Conservation (phyloP, 257 asterid genomes). For the Capsicum baccatum region DNA sequence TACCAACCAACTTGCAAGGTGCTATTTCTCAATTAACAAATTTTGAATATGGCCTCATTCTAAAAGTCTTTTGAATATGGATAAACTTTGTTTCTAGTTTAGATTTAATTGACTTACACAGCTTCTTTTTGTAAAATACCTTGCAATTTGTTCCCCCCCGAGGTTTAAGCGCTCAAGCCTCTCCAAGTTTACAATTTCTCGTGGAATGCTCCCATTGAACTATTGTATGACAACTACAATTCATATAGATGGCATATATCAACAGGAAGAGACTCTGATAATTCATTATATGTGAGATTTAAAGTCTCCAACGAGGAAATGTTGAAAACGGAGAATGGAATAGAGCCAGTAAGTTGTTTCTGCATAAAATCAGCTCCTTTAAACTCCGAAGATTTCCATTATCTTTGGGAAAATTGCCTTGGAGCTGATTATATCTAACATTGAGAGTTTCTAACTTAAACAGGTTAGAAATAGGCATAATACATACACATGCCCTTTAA, state of each 20-base stretch:
- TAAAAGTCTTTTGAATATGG: no score
- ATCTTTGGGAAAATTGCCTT: neutral
- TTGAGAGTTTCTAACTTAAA: neutral
- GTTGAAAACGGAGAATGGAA: conserved; percentile 26
- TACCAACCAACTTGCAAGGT: no score
- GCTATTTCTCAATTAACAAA: no score
- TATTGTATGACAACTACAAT: conserved; percentile 28
- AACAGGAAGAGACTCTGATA: conserved; percentile 29
- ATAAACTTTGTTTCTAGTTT: neutral
- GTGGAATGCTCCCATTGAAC: conserved; percentile 30
- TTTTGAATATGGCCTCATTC: no score
- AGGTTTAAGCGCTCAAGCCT: conserved; percentile 26
- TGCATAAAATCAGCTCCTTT: conserved; percentile 35
- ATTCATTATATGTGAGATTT: neutral
- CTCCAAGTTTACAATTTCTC: conserved; percentile 29
- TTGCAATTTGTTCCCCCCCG: conserved; percentile 21
- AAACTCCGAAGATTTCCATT: conserved; percentile 37
- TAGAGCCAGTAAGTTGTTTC: conserved; percentile 39
- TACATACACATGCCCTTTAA: no score
- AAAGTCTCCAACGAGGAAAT: neutral
- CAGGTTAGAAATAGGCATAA: neutral
- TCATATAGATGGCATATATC: conserved; percentile 15
- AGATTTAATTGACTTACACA: neutral
- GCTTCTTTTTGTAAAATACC: conserved; percentile 18
- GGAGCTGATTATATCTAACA: neutral